Evolutionary conservation across 192 early-diverging fungal genomes (phyloP), one percentile per base, ranked within the genome.

Genomic region (Backusella parvicylindrica): DNA sequence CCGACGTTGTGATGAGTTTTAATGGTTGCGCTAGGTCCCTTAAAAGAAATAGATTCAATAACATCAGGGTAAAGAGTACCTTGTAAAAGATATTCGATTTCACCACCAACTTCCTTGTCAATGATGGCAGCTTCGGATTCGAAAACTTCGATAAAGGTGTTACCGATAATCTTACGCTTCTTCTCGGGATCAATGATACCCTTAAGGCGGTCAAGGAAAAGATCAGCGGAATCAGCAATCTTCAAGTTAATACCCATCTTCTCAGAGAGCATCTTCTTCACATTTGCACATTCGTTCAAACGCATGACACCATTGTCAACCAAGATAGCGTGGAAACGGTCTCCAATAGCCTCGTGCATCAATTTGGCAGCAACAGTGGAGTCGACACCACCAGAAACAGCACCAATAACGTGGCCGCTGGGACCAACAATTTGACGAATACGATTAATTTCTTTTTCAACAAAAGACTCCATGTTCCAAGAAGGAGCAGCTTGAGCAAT

Each of bases 1-100:
- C 98, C 98, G 56, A 99, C 98, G 79, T 99, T 99, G 88, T 99
- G 98, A 84, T 99, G 98, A 41, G 98, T 97, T 88, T 99, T 99
- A 86, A 99, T 99, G 73, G 95, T 97, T 18, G 96, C 98, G 81
- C 91, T 93, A 35, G 98, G 98, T 15, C 98, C 98, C 94, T 99
- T 99, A 92, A 99, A 99, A 33, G 94, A 95, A 73, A 99, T 94
- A 75, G 91, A 93, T 89, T 99, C 98, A 77, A 99, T 99, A 41
- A 99, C 98, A 87, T 99, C 98, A 69, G 98, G 98, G 80, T 98
- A 99, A 41, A 99, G 84, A 30, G 98, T 99, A 69, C 98, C 98
- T 87, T 98, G 98, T 71, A 99, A 86, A 75, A 99, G 86, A 83
- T 92, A 99, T 82, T 99, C 94, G 70, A 99, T 93, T 68, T 94